Base-by-base conservation (phyloP, 108 stramenopile genomes). In the Cylindrotheca fusiformis region DNA sequence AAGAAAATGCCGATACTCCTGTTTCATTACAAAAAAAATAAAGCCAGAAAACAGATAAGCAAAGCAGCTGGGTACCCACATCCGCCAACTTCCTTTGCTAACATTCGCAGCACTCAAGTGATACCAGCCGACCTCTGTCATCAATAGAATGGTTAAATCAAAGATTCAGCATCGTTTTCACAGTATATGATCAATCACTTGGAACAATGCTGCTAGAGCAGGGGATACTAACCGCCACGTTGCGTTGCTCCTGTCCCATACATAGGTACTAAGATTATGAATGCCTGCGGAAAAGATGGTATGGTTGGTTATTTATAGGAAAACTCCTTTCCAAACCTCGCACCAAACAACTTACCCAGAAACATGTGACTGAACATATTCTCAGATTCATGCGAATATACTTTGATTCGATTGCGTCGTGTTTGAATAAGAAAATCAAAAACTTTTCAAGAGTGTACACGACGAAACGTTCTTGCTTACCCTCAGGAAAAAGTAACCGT, bases 401-500 rank as follows among this genome's bases (percentile, higher is more conserved):
- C 24, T n/a, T n/a, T n/a, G n/a, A n/a, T n/a, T n/a, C n/a, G n/a
- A n/a, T n/a, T n/a, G n/a, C n/a, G n/a, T n/a, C n/a, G n/a, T 81
- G 10, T 45, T 14, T 45, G 12, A 45, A 45, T 45, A 45, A 17
- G 44, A 45, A 45, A 45, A 45, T 14, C 44, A 45, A 17, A 45
- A 17, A 10, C 10, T 45, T 14, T 45, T 17, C 44, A 14, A 45
- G 44, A 45, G 17, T 45, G 10, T 14, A 45, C 17, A 17, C 17
- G 12, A 45, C 44, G 12, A 45, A 10, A 14, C n/a, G n/a, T n/a
- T n/a, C n/a, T n/a, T n/a, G n/a, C n/a, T n/a, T n/a, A n/a, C n/a
- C n/a, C 84, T 57, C 26, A 96, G 69, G 65, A 91, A 94, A 73
- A 96, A 93, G 74, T 95, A 96, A 25, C 84, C 96, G 78, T 96